These are phyloP conservation scores for Phyllosticta citribraziliensis DNA, from an alignment of 2,329 filamentous ascomycete species.

Conservation along the genomic window DNA sequence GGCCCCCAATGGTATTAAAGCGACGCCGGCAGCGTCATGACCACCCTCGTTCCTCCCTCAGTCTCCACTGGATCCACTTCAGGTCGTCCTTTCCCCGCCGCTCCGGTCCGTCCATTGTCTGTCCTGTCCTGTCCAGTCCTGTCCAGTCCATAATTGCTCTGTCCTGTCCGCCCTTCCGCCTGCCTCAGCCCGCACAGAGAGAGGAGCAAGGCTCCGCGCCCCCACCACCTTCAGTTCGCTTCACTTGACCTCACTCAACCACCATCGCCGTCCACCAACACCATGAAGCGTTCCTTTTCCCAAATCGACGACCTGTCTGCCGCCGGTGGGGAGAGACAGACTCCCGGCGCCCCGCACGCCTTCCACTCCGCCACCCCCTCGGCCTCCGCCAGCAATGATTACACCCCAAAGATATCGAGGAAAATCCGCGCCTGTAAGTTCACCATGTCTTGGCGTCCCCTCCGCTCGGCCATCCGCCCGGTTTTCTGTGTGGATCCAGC, in stretches of 20 bases:
- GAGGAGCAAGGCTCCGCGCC: background rate
- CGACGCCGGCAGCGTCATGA: background rate
- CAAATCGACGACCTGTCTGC: slow-evolving; percentile 7
- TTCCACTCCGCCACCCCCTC: background rate
- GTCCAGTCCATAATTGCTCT: background rate
- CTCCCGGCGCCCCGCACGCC: slow-evolving; percentile 1
- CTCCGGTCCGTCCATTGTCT: background rate
- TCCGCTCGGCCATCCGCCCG: background rate
- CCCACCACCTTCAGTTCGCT: background rate
- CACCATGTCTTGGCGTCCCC: background rate
- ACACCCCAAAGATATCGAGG: slow-evolving; percentile 10
- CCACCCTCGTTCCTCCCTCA: background rate
- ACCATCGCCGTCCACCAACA: background rate
- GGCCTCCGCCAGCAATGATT: background rate
- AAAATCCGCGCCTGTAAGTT: slow-evolving; percentile 11
- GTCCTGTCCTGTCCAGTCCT: background rate
- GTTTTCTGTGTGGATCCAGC: background rate
- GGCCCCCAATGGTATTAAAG: background rate
- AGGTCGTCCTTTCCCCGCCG: background rate
- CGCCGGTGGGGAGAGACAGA: background rate
- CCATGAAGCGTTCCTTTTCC: slow-evolving; percentile 9
- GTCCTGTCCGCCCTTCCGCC: background rate
- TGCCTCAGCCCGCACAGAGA: background rate
- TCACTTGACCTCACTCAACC: too few species aligned
- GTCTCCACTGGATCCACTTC: background rate